Base-by-base conservation (phyloP, 257 asterid genomes). In the Nicotiana paniculata region DNA sequence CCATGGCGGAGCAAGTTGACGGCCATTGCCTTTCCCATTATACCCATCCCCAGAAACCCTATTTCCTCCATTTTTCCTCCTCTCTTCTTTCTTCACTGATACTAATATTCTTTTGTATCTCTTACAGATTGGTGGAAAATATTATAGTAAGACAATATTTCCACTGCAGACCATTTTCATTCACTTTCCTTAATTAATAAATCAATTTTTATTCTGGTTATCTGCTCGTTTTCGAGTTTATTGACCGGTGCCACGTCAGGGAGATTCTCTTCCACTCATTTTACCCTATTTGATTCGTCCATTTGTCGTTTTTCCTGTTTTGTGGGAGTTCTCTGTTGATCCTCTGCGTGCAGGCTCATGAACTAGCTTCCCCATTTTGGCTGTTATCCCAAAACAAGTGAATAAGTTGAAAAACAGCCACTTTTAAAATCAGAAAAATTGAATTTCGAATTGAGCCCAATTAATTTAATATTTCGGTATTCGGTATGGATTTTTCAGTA, bases 21-120 rank as follows among this genome's bases (percentile, higher is more conserved):
- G n/a, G 98, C 89, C 99, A 95, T 95, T 33, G 99, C 99, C 84
- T 91, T 93, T 54, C 97, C 99, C 99, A 95, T 95, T 81, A 95
- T 95, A 32, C 99, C 99, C 89, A 93, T 84, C 39, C 99, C 99
- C 86, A 95, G 84, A 80, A 95, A 93, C 85, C 98, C 99, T 72
- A 95, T 91, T 85, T 90, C 98, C 86, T 92, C 98, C 99, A 93
- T 93, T 79, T 70, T 77, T 54, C 62, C 39, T 48, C 58, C 59
- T 66, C 66, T 35, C 81, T 26, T 80, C 75, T 46, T 46, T 80
- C 35, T 63, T 4, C 77, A 46, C 63, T 80, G 61, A 9, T 62
- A 6, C 46, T 39, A 9, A 70, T 16, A 15, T 68, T 46, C 68
- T 46, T 54, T 9, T 79, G 13, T 79, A 59, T 39, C 10, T 55